Base-by-base conservation (phyloP, 1,284 basidiomycete genomes). In the Ganoderma leucocontextum region DNA sequence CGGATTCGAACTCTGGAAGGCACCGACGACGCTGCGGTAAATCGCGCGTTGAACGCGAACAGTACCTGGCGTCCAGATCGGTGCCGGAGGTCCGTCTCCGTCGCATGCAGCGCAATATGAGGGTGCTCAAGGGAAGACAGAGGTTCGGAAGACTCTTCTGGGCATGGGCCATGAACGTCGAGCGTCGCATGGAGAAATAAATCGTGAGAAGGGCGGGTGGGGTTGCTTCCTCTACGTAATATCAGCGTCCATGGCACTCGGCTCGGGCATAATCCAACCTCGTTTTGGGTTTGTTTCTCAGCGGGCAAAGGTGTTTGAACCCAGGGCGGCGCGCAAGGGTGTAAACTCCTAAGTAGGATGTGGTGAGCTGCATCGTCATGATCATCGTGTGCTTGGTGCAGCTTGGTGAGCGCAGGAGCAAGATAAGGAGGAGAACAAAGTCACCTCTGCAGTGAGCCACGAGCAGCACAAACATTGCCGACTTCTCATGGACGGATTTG, bases 11-110 rank as follows among this genome's bases (percentile, higher is more conserved):
- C 25, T 33, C 22, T 53, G 52, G 52, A 53, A 53, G 52, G 15
- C 25, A 53, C 13, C 15, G 29, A 38, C 38, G 13, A 15, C 12
- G 36, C 22, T 41, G 44, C 42, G 60, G 25, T 61, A n/a, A 59
- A 61, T 61, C 60, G 42, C 41, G 38, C 60, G 29, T 41, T 13
- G 22, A 25, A 61, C 38, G 60, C 60, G 60, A 61, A 61, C 10
- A 61, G 60, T 61, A 19, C 60, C 60, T 61, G 60, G 60, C 42
- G 42, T 49, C 60, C 25, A 33, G 35, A 47, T 47, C 44, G 60
- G 60, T 35, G 33, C 41, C 60, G 60, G 60, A n/a, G 2, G 9
- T 52, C 60, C 60, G 60, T 17, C 33, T 29, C 60, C 60, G 60
- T 62, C 44, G 60, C 60, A 62, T 35, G 57, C 19, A 35, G 38